Conservation (phyloP, 2,329 filamentous ascomycete genomes). For the Talaromyces islandicus region DNA sequence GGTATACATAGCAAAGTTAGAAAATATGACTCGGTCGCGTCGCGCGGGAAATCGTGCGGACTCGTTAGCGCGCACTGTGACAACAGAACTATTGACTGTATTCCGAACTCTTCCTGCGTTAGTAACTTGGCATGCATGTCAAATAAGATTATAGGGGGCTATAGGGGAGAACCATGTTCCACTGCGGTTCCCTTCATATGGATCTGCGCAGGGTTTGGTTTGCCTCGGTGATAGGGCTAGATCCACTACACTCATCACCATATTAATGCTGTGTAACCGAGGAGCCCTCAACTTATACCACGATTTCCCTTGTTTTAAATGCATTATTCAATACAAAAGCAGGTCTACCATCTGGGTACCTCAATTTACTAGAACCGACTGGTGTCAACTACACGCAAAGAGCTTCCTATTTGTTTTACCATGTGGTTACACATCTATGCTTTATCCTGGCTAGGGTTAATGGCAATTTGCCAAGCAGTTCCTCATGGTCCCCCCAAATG, state of each 20-base stretch:
- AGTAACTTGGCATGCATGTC: no score
- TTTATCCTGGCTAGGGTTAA: background rate
- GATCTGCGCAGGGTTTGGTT: background rate
- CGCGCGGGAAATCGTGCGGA: no score
- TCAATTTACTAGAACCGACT: background rate
- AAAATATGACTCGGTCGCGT: no score
- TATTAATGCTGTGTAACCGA: background rate
- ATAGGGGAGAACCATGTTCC: background rate
- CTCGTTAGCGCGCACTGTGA: no score
- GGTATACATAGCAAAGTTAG: no score
- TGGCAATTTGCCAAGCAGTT: background rate
- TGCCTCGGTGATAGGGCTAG: background rate
- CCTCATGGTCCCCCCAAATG: background rate
- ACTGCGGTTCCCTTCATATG: background rate
- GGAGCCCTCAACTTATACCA: background rate
- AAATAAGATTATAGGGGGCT: background rate
- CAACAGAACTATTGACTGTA: no score
- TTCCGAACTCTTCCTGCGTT: background rate
- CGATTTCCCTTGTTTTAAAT: background rate
- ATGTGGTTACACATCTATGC: background rate
- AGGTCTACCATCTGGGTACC: no score
- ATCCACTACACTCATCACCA: background rate
- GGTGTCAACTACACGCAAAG: background rate
- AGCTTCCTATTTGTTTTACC: background rate
- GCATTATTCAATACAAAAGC: background rate